Base-by-base conservation (phyloP, 2,329 filamentous ascomycete species). In the Blumeria hordei region DNA sequence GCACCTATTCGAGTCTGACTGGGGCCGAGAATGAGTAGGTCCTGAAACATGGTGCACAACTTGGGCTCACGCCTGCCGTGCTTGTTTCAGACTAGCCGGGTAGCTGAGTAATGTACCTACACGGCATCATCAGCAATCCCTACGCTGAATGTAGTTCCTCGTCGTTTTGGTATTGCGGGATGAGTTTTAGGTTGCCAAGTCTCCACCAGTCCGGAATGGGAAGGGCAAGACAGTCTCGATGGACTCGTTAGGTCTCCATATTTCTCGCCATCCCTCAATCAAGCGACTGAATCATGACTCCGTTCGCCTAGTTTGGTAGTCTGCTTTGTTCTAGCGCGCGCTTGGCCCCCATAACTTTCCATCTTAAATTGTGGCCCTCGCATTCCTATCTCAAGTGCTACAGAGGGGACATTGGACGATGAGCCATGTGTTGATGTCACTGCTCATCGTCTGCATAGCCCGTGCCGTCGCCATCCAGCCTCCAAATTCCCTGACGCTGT, bases 31-130 rank as follows among this genome's bases (percentile, higher is more conserved):
- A 16, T 47, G 18, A 12, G 32, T 47, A 16, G 6, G 10, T 16
- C 44, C 32, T 28, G 18, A 28, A 47, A 47, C 18, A 16, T 47
- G 44, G 37, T 2, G n/a, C n/a, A n/a, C 18, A 47, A 47, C 44
- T 45, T 32, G 18, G 9, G 18, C 12, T 21, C 18, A 47, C 18
- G 32, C 4, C 44, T 21, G 44, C 18, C 4, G 12, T 47, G 11
- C 51, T 16, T 16, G 51, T 53, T 53, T 53, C 51, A 53, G 32
- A 32, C 28, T n/a, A 36, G 18, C 51, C 36, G 36, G 51, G 51
- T n/a, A n/a, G 34, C 51, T 53, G 34, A 53, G 32, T 53, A 39
- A 53, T 53, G 35, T 35, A 41, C 51, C 21, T 53, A 18, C 35
- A 14, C 41, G 11, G 35, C 51, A 53, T 53, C 51, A 21, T 36